Base-by-base conservation (phyloP, 768 basidiomycete species). In the Russula earlei region DNA sequence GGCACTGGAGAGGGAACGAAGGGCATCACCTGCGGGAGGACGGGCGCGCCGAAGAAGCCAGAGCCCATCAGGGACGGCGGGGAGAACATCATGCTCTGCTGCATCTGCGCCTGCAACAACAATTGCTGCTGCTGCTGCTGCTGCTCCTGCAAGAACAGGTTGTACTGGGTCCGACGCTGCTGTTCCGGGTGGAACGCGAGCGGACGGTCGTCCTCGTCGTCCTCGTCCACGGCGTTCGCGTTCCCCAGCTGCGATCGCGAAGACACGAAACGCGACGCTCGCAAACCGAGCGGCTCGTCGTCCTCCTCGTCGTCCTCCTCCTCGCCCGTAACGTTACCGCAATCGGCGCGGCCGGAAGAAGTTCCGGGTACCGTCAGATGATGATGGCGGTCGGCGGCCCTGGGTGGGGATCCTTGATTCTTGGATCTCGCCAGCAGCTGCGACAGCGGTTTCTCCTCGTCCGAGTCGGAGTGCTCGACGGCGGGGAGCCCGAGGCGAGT, bases 181-280 rank as follows among this genome's bases (percentile, higher is more conserved):
- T 91, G 88, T 62, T 89, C 85, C 12, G 86, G 86, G 65, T 87
- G 86, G 57, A 84, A 70, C 3, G 77, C 87, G 24, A 89, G 72
- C 6, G 87, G 87, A 53, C 71, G 72, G 63, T 90, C 81, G 58
- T 89, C 82, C 17, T 72, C 76, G 27, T 65, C 71, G 31, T 60
- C 57, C 14, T 14, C 34, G 31, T 60, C 57, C 15, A 4, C 34
- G 4, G 55, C 57, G 19, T 45, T 46, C 37, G 33, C 40, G 19
- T 47, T n/a, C 22, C 58, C 58, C 4, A 54, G 22, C 3, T 55
- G 55, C n/a, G 54, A 55, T 14, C 44, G 47, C 54, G 54, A 25
- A 65, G 64, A 27, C 2, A 60, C 36, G 41, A 77, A 63, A 48
- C 75, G 75, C 25, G 86, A 85, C 5, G 76, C 79, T 52, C 83